Percentiles rank a stretch among this genome's conserved stretches.
These are phyloP conservation scores for Fraxinus floribunda DNA, from an alignment of 305 asterid genomes.

Conservation along the genomic window DNA sequence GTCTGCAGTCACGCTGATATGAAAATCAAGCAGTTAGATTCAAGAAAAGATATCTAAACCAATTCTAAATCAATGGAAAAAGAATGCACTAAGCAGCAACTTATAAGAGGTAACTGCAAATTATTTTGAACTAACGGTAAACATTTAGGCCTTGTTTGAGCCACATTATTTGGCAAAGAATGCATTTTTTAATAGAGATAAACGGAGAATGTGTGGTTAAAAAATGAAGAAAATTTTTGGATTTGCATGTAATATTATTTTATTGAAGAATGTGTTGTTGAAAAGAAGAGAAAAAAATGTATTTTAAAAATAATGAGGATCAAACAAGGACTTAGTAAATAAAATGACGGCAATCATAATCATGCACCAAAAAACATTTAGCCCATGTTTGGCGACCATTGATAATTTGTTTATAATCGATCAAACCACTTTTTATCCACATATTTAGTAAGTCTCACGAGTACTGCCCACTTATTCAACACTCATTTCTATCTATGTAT, in stretches of 20 bases:
- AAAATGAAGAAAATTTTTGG: too few species aligned
- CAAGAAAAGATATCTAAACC: not conserved
- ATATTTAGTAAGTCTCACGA: not conserved
- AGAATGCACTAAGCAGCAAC: not conserved
- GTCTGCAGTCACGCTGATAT: constrained; percentile 67
- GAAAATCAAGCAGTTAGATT: constrained; percentile 19
- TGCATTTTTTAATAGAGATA: too few species aligned
- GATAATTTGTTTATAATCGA: not conserved
- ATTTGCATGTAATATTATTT: too few species aligned
- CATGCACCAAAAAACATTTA: not conserved
- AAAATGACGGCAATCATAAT: not conserved
- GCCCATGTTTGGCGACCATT: not conserved
- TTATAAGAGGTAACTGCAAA: not conserved
- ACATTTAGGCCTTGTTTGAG: too few species aligned
- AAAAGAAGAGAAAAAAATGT: too few species aligned
- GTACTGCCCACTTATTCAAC: too few species aligned
- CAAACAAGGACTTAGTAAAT: not conserved
- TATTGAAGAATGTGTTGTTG: too few species aligned
- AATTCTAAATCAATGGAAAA: not conserved
- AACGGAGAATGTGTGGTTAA: too few species aligned
- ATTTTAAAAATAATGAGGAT: too few species aligned
- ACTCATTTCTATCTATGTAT: not conserved
- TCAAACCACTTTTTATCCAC: not conserved
- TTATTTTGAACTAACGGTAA: not conserved
- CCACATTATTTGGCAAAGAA: too few species aligned